These are phyloP conservation scores for Neonectria hederae DNA, from an alignment of 2,329 filamentous ascomycete species.

Conservation along the genomic window DNA sequence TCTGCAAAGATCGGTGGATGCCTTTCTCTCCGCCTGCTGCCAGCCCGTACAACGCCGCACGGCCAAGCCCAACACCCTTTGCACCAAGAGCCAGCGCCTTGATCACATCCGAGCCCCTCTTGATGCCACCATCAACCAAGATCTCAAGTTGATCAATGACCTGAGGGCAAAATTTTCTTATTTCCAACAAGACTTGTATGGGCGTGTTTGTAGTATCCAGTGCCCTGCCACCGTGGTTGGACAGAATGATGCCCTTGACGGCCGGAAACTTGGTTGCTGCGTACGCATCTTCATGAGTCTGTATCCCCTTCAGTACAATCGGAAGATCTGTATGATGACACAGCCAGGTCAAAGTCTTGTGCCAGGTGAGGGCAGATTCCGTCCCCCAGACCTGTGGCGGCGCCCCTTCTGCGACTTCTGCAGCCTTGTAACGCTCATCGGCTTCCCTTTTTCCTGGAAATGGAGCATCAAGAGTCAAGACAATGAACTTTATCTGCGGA, in stretches of 20 bases:
- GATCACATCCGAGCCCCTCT: constrained; percentile 72
- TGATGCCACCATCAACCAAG: constrained; percentile 71
- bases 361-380: constrained; percentile 71
- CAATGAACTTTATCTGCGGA: constrained; percentile 69
- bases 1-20: constrained; percentile 21
- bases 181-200: constrained; percentile 68
- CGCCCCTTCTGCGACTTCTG: constrained; percentile 62
- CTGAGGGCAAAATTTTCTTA: constrained; percentile 67
- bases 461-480: constrained; percentile 68
- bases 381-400: constrained; percentile 63
- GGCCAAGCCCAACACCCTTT: constrained; percentile 68
- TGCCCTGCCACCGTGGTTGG: constrained; percentile 73
- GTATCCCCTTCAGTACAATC: constrained; percentile 74
- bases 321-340: constrained; percentile 62
- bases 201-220: constrained; percentile 61
- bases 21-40: constrained; percentile 22
- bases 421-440: constrained; percentile 55
- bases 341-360: constrained; percentile 50
- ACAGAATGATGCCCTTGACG: constrained; percentile 63
- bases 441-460: constrained; percentile 64
- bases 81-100: constrained; percentile 74
- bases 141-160: constrained; percentile 69
- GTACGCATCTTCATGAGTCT: constrained; percentile 70
- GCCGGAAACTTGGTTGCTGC: constrained; percentile 64
- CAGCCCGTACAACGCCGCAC: constrained; percentile 63